A percentile compares a stretch with the other conserved stretches of the same genome.
Evolutionary conservation across 2,329 filamentous ascomycete species (phyloP).

Genomic region (Amesomyces nigricolor): DNA sequence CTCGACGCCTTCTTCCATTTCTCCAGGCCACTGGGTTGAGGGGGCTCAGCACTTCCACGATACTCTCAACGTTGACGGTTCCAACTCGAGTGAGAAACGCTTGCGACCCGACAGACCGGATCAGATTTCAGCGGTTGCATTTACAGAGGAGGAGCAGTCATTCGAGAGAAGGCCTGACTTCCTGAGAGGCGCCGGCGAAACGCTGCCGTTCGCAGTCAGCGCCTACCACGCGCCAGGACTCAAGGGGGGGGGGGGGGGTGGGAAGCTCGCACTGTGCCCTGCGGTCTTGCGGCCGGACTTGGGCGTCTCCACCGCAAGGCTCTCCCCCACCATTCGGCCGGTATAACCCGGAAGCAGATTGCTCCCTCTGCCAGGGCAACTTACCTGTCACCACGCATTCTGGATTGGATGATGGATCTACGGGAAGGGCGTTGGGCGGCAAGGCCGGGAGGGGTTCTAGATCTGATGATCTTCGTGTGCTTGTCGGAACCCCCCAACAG

Average conservation of each 20-base stretch:
- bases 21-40: no score
- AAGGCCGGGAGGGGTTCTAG: conserved; percentile 2
- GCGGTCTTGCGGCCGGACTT: background rate
- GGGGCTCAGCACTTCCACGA: no score
- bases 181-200: no score
- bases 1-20: no score
- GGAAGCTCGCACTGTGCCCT: conserved; percentile 2
- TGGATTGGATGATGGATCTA: background rate
- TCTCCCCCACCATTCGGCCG: background rate
- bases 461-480: conserved; percentile 1
- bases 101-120: background rate
- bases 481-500: background rate
- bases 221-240: no score
- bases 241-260: no score
- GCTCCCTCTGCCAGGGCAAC: background rate
- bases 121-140: background rate
- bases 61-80: no score
- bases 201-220: no score
- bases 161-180: no score
- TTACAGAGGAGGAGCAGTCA: background rate
- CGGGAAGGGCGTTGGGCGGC: background rate
- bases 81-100: background rate
- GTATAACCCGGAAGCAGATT: conserved; percentile 7
- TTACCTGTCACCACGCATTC: background rate
- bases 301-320: background rate